Percentiles rank a stretch among this genome's conserved stretches.
phyloP scores from a whole-genome alignment of 176 grass and related monocot species.

The Zoysia pacifica region DNA sequence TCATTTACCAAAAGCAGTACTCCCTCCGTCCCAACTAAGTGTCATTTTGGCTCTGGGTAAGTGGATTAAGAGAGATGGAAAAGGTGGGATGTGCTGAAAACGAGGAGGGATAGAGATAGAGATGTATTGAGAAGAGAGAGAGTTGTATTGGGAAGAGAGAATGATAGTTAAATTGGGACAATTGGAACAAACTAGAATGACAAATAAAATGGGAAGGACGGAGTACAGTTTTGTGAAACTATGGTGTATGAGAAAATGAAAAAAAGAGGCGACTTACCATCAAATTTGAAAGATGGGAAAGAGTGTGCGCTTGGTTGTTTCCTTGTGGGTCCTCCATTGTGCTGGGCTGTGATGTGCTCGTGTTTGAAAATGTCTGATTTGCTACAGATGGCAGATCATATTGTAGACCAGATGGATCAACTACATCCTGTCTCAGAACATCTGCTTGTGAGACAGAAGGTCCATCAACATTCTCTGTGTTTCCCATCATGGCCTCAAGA shows the following conservation, averaged over 20 bases:
- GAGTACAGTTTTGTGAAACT: too few species aligned
- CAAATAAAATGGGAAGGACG: too few species aligned
- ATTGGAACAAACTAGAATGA: too few species aligned
- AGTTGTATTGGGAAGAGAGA: too few species aligned
- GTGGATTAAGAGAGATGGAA: too few species aligned
- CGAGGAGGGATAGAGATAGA: too few species aligned
- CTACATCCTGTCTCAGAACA: constrained; percentile 55
- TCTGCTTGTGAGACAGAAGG: constrained; percentile 77
- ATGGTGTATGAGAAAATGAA: not conserved
- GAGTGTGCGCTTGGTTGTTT: constrained; percentile 71
- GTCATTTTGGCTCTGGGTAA: too few species aligned
- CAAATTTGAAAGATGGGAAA: constrained; percentile 80
- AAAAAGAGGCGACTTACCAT: constrained; percentile 51
- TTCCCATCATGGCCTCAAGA: constrained; percentile 55
- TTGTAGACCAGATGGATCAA: constrained; percentile 68
- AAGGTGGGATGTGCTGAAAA: too few species aligned
- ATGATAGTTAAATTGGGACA: too few species aligned
- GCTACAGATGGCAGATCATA: constrained; percentile 82
- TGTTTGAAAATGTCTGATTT: constrained; percentile 58
- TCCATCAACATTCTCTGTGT: constrained; percentile 60
- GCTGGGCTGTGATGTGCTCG: constrained; percentile 55
- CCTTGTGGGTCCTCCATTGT: constrained; percentile 64
- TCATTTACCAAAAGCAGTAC: not conserved
- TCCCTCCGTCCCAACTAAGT: too few species aligned
- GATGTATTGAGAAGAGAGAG: too few species aligned